Evolutionary conservation across 176 grass and related monocot species (phyloP), one percentile per base, ranked within the genome.

Genomic region (Saccharum spontaneum): DNA sequence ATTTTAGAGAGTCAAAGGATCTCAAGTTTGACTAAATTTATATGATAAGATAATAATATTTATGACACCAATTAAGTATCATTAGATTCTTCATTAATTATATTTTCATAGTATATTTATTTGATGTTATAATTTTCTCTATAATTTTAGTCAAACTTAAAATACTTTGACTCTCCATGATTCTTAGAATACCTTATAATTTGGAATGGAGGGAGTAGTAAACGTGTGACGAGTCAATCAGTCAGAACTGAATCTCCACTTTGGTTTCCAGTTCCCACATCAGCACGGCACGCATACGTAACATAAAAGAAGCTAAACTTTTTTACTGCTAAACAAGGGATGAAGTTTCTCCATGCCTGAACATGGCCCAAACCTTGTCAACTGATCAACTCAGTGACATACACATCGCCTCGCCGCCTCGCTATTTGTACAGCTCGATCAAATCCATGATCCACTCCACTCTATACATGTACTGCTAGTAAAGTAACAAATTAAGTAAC

Each of bases 341-440:
- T 91, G 89, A 87, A 81, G 81, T 87, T 90, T 80, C 69, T 84
- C 85, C 85, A 84, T 64, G 52, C 80, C 79, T 83, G 85, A 70
- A 38, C 81, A 87, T 87, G 81, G 89, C 64, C 17, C 76, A 84
- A 76, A 84, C 89, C 89, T 80, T 70, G 81, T 87, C 89, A 81
- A 63, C 75, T 72, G 70, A 80, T 91, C 85, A 84, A 65, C 69
- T 78, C 76, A 80, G 89, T 87, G 89, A 76, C 85, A 91, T 59
- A 63, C 28, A 64, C 85, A 91, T 91, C 89, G 76, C 89, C 85
- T 87, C 71, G 81, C 75, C 89, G 76, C 89, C 85, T 87, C 71
- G 81, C 75, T 80, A 85, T 91, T 84, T 87, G 85, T 91, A 91
- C 85, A 90, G 41, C 84, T 55, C 36, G 43, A 74, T 26, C 44